Conservation (phyloP, 169 alveolate genomes). For the Eimeria mitis region DNA sequence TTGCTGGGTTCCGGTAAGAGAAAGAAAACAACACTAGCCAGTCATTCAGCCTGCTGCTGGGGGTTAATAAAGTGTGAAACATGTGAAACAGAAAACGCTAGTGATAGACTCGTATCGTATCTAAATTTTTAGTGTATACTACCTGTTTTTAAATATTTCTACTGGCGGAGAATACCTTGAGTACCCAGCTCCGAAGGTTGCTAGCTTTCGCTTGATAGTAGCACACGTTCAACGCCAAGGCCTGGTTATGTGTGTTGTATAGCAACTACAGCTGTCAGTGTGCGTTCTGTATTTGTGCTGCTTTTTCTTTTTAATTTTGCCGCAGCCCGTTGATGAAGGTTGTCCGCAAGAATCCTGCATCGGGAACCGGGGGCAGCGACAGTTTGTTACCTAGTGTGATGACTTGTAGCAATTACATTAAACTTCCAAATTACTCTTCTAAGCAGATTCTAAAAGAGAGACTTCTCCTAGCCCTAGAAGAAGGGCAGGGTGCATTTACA, state of each 20-base stretch:
- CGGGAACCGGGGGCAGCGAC: slow-evolving; percentile 84
- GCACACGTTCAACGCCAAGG: background rate
- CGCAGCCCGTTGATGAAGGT: slow-evolving; percentile 91
- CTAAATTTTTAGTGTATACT: background rate
- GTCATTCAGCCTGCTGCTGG: background rate
- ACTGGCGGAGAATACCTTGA: background rate
- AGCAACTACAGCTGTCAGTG: background rate
- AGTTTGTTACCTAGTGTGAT: slow-evolving; percentile 94
- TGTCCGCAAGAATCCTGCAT: slow-evolving; percentile 90
- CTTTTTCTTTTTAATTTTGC: background rate
- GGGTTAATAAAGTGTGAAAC: background rate
- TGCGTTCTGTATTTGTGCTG: background rate
- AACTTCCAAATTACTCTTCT: slow-evolving; percentile 95
- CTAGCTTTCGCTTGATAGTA: background rate
- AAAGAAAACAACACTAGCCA: background rate
- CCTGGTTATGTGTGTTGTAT: background rate
- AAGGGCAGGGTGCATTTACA: slow-evolving; percentile 93
- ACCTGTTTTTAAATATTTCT: background rate
- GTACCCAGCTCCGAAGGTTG: background rate
- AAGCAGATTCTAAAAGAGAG: slow-evolving; percentile 89
- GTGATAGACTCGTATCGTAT: background rate
- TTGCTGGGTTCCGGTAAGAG: slow-evolving; percentile 90
- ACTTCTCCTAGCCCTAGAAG: slow-evolving; percentile 93
- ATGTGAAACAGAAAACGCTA: background rate
- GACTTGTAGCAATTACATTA: slow-evolving; percentile 97